Conservation (phyloP, 352 stramenopile genomes). For the Plasmopara muralis region DNA sequence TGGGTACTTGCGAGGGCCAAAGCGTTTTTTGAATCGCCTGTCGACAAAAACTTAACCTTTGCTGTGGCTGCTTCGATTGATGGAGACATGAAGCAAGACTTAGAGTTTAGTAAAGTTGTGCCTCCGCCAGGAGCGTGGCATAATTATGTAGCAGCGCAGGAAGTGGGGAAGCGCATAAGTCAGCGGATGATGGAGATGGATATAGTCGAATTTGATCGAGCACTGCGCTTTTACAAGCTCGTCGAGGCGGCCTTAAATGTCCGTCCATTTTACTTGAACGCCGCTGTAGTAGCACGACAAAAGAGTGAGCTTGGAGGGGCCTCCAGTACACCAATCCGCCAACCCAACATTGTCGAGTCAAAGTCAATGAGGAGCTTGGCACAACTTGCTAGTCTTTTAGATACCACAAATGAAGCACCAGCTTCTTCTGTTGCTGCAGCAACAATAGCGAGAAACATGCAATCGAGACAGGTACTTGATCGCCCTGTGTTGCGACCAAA, state of each 20-base stretch:
- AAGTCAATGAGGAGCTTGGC: constrained; percentile 7
- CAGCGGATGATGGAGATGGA: constrained; percentile 30
- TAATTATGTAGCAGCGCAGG: constrained; percentile 25
- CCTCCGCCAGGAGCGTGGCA: constrained; percentile 23
- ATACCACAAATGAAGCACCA: constrained; percentile 5
- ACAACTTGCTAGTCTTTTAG: constrained; percentile 3
- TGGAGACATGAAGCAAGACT: not conserved
- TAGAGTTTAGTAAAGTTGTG: constrained; percentile 10
- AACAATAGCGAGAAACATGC: constrained; percentile 5
- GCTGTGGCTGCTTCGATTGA: not conserved
- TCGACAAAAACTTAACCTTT: constrained; percentile 4
- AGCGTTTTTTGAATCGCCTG: constrained; percentile 8
- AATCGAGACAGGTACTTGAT: not conserved
- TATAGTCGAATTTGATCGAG: constrained; percentile 19
- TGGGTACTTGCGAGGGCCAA: constrained; percentile 24
- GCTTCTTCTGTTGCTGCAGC: constrained; percentile 4
- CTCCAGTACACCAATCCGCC: not conserved
- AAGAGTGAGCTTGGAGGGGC: constrained; percentile 1
- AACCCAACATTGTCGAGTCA: constrained; percentile 15
- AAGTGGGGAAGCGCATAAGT: constrained; percentile 28
- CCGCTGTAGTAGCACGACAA: constrained; percentile 5
- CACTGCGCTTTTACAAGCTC: constrained; percentile 29
- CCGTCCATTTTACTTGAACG: constrained; percentile 22
- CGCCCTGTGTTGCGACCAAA: not conserved
- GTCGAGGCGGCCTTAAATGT: constrained; percentile 27